Conservation (phyloP, 2,329 filamentous ascomycete species). For the Xylaria sp. region DNA sequence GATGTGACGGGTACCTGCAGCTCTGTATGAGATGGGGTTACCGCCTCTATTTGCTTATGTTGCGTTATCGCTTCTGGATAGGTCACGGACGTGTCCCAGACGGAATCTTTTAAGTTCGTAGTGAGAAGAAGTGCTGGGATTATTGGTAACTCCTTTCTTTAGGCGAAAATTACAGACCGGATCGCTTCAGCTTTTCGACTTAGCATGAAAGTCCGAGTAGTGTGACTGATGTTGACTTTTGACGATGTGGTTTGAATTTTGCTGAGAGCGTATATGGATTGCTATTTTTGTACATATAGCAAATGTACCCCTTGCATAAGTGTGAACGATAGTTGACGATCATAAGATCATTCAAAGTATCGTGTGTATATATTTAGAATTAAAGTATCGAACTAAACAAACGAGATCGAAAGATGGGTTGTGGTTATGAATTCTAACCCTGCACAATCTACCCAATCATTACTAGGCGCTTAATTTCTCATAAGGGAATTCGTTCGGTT, state of each 20-base stretch:
- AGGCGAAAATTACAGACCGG: too few relatives aligned
- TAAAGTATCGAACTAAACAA: background rate
- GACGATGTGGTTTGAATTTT: background rate
- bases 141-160: background rate
- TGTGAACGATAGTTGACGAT: background rate
- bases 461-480: background rate
- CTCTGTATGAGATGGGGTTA: background rate
- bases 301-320: background rate
- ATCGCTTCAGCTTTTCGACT: background rate
- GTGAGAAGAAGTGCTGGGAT: background rate
- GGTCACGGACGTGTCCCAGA: background rate
- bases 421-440: too few relatives aligned
- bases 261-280: background rate
- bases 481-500: background rate
- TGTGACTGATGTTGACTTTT: background rate
- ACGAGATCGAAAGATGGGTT: background rate
- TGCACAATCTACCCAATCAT: background rate
- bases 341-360: background rate
- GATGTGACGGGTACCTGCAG: conserved; percentile 29
- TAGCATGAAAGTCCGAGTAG: background rate
- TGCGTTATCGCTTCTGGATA: background rate
- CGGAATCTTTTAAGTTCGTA: background rate
- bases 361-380: background rate
- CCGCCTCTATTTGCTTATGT: conserved; percentile 3
- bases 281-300: background rate